These are phyloP conservation scores for Penicillium sp. DNA, from an alignment of 2,329 filamentous ascomycete species.

Conservation along the genomic window DNA sequence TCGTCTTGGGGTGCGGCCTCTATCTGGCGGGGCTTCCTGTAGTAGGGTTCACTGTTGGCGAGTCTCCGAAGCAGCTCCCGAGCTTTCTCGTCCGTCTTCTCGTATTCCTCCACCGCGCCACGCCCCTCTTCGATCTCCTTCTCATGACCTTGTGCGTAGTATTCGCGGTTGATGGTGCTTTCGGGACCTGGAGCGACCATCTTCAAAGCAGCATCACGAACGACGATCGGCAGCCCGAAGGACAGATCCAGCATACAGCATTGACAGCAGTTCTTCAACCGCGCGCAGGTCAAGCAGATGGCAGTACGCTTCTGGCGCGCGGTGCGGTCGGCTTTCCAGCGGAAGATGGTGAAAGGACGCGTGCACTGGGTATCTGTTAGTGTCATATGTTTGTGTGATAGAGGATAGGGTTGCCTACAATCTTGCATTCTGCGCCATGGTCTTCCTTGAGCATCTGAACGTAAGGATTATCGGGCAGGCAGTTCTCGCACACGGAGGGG, in stretches of 20 bases:
- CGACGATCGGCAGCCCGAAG: conserved; percentile 87
- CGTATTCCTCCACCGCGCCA: conserved; percentile 77
- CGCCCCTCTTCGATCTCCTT: conserved; percentile 86
- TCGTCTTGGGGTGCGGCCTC: conserved; percentile 50
- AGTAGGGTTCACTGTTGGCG: conserved; percentile 89
- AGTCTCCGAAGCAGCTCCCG: conserved; percentile 74
- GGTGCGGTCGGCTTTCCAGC: conserved; percentile 87
- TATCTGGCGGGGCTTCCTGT: conserved; percentile 72
- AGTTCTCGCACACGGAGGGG: conserved; percentile 62
- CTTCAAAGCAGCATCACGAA: conserved; percentile 91
- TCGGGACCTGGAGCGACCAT: conserved; percentile 92
- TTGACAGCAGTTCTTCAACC: conserved; percentile 97
- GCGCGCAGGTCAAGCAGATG: conserved; percentile 91
- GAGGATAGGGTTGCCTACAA: no score
- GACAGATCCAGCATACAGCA: conserved; percentile 97
- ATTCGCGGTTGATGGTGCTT: conserved; percentile 89
- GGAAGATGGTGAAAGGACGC: conserved; percentile 88
- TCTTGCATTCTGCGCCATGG: conserved; percentile 75
- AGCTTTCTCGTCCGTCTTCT: conserved; percentile 95
- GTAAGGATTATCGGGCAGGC: conserved; percentile 90
- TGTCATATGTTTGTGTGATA: no score
- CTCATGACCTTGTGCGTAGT: conserved; percentile 95
- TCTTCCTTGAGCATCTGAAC: conserved; percentile 99
- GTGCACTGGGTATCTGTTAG: conserved; percentile 64
- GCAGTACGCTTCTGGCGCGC: conserved; percentile 86